Base-by-base conservation (phyloP, 2,329 filamentous ascomycete species). In the Pestalotiopsis sp. region DNA sequence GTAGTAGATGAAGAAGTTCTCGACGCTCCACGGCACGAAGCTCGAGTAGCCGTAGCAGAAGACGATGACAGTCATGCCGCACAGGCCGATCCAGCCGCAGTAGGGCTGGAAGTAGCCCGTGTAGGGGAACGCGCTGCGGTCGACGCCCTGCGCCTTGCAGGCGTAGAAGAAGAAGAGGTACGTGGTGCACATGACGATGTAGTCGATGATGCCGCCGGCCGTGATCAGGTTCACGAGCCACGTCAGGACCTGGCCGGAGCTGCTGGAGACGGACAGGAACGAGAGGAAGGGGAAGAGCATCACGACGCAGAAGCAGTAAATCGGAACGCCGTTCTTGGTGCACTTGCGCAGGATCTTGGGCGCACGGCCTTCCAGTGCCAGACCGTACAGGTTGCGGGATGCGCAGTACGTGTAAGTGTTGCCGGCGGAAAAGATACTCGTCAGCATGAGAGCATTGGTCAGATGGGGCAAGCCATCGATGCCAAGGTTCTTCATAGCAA, bases 201-300 rank as follows among this genome's bases (percentile, higher is more conserved):
- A 73, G 63, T 71, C 68, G 60, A 73, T 69, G 49, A 71, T 60
- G n/a, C 70, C 67, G 25, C 66, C 70, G 14, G 60, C 70, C 2
- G 72, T 73, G 40, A 73, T 68, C 41, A 72, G 49, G 65, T 69
- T 71, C 6, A 67, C 64, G 17, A 72, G 66, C 66, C 66, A 72
- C 11, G 31, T 70, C 23, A 72, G 27, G 3, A 72, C 70, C 52
- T 49, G 23, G 17, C 12, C 31, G n/a, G 68, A 68, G 73, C 78
- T 66, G 77, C 58, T 68, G 9, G 61, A 57, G 2, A 73, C 38
- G 11, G 79, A 78, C 9, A 85, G 80, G 13, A 91, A 92, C 17
- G 86, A 85, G 38, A 92, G 79, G n/a, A 91, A 81, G 2, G 87
- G 84, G 74, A 92, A 87, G 4, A 84, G 72, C 71, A 91, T 84